These are phyloP conservation scores for Podospora pseudopauciseta DNA, from an alignment of 495 filamentous ascomycete genomes.

Conservation along the genomic window DNA sequence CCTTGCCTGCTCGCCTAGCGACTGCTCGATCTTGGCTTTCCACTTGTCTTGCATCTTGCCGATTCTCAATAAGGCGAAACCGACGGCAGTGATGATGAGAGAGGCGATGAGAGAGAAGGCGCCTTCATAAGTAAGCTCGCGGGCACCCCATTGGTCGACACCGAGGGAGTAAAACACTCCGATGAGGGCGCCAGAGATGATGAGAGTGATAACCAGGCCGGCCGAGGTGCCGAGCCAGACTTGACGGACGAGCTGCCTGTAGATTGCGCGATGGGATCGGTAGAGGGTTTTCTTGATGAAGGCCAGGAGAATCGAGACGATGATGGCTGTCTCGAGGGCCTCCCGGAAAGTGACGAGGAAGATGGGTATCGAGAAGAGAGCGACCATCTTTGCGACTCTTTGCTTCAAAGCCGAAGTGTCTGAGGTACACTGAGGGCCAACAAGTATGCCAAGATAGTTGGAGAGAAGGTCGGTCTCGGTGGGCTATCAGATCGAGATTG, in stretches of 20 bases:
- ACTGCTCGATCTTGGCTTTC: conserved; percentile 69
- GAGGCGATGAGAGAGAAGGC: conserved; percentile 66
- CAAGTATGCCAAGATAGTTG: background rate
- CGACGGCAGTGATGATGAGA: conserved; percentile 75
- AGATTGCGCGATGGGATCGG: conserved; percentile 55
- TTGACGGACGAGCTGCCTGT: conserved; percentile 70
- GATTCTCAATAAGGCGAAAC: conserved; percentile 73
- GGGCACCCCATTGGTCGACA: conserved; percentile 57
- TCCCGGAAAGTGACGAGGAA: conserved; percentile 89
- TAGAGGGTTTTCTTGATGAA: conserved; percentile 75
- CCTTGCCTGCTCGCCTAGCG: conserved; percentile 52
- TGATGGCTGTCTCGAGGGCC: conserved; percentile 73
- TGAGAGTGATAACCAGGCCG: conserved; percentile 64
- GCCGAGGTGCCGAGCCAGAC: conserved; percentile 67
- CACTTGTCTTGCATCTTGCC: conserved; percentile 84
- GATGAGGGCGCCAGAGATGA: conserved; percentile 69
- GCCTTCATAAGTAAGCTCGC: conserved; percentile 78
- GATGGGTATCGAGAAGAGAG: conserved; percentile 65
- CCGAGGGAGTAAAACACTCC: conserved; percentile 74
- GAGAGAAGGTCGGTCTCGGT: background rate
- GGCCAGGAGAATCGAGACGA: conserved; percentile 77
- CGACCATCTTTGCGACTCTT: conserved; percentile 38
- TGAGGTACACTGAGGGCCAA: background rate
- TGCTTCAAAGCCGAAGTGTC: background rate
- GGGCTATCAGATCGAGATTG: background rate